Evolutionary conservation across 2,329 filamentous ascomycete genomes (phyloP).

Genomic region (Alternaria conjuncta): DNA sequence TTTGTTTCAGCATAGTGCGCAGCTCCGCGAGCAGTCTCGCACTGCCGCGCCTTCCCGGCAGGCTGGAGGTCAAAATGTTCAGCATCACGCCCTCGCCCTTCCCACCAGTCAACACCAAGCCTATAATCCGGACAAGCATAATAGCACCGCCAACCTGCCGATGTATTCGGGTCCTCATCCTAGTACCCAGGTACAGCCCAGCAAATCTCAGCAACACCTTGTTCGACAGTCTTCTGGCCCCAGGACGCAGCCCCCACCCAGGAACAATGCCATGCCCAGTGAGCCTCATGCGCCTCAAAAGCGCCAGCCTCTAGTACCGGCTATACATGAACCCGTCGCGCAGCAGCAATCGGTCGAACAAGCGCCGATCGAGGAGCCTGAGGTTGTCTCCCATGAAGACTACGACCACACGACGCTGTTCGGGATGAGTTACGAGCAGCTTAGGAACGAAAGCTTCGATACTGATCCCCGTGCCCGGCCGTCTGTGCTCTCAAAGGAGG

Average conservation of each 20-base stretch:
- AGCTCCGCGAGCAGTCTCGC: constrained; percentile 29
- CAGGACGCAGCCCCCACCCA: not conserved
- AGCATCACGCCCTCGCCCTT: not conserved
- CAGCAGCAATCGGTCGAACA: constrained; percentile 14
- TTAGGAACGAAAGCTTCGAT: constrained; percentile 60
- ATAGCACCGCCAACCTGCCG: not conserved
- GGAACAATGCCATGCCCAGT: not conserved
- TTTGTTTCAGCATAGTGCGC: constrained; percentile 20
- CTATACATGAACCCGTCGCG: constrained; percentile 10
- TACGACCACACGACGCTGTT: constrained; percentile 55
- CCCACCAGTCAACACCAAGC: constrained; percentile 17
- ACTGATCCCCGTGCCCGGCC: constrained; percentile 32
- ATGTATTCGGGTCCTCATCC: not conserved
- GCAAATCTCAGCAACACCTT: constrained; percentile 2
- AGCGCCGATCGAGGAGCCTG: constrained; percentile 8
- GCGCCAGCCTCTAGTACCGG: not conserved
- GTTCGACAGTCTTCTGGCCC: not conserved
- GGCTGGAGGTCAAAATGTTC: not conserved
- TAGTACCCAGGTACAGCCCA: not conserved
- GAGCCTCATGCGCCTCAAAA: constrained; percentile 4
- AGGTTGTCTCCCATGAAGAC: constrained; percentile 42
- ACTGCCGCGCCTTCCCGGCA: constrained; percentile 4
- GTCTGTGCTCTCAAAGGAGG: constrained; percentile 28
- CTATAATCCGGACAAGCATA: constrained; percentile 12
- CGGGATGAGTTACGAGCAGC: constrained; percentile 55